Percentiles rank a stretch among this genome's conserved stretches.
These are phyloP conservation scores for Dendrobium chrysotoxum DNA, from an alignment of 106 monocot genomes.

Conservation along the genomic window DNA sequence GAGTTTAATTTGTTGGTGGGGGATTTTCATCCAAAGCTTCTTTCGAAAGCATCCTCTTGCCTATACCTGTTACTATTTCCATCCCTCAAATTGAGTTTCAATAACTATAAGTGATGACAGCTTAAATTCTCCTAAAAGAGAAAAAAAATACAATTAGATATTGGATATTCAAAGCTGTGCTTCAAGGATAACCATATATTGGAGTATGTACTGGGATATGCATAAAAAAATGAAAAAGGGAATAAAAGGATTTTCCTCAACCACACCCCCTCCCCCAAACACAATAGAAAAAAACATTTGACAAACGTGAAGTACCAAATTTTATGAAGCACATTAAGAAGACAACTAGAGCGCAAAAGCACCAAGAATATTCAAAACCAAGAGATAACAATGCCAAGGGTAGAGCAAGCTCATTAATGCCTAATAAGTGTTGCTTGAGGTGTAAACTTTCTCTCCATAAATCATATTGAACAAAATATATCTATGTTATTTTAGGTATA, in stretches of 20 bases:
- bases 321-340: not conserved
- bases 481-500: no score
- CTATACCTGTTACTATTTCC: constrained; percentile 15
- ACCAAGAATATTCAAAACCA: not conserved
- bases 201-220: not conserved
- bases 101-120: not conserved
- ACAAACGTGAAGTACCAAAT: not conserved
- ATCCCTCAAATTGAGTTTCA: constrained; percentile 8
- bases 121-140: not conserved
- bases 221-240: not conserved
- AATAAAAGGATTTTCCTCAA: not conserved
- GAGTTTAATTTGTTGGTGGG: not conserved
- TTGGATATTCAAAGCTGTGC: not conserved
- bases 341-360: not conserved
- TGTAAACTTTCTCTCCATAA: no score
- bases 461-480: not conserved
- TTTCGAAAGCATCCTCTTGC: constrained; percentile 30
- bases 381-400: no score
- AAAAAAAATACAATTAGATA: not conserved
- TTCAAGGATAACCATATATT: not conserved
- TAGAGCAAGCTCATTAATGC: no score
- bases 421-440: no score
- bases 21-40: constrained; percentile 4
- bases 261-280: not conserved
- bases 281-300: not conserved